Conservation (phyloP, 1,139 yeast species). For the Sugiyamaella neomexicana region DNA sequence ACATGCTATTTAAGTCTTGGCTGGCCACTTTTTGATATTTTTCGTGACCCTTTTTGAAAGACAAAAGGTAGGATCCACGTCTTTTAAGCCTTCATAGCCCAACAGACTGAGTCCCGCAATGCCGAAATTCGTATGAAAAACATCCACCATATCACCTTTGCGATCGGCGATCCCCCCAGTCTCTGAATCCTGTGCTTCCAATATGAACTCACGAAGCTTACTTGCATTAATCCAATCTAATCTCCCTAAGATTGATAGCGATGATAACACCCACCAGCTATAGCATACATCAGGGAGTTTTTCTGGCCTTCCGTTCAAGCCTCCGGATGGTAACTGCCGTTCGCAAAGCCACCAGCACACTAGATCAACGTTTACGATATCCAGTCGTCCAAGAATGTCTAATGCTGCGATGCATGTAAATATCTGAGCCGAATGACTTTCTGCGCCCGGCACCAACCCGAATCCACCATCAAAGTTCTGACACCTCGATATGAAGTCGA, state of each 20-base stretch:
- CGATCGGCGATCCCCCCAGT: constrained; percentile 92
- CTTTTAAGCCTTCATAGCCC: constrained; percentile 55
- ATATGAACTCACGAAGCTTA: constrained; percentile 63
- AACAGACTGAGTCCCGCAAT: constrained; percentile 80
- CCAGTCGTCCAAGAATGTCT: constrained; percentile 64
- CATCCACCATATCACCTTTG: constrained; percentile 87
- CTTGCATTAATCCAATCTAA: constrained; percentile 72
- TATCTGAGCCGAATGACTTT: constrained; percentile 88
- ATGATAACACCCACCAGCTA: constrained; percentile 95
- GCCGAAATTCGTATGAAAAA: constrained; percentile 90
- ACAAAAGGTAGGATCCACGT: constrained; percentile 84
- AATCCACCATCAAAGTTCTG: constrained; percentile 95
- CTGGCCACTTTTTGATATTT: constrained; percentile 18
- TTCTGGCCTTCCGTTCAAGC: constrained; percentile 94
- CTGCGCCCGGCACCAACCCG: constrained; percentile 93
- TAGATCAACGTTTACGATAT: constrained; percentile 52
- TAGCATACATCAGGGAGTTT: constrained; percentile 95
- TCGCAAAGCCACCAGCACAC: constrained; percentile 83
- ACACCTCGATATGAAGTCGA: constrained; percentile 63
- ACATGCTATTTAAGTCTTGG: background rate
- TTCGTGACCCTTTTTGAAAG: constrained; percentile 56
- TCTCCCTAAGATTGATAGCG: constrained; percentile 65
- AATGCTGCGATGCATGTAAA: constrained; percentile 84
- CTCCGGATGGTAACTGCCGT: constrained; percentile 87
- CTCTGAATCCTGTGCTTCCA: constrained; percentile 72